Conservation (phyloP, 2,329 filamentous ascomycete species). For the Chrysosporium keratinophilum region DNA sequence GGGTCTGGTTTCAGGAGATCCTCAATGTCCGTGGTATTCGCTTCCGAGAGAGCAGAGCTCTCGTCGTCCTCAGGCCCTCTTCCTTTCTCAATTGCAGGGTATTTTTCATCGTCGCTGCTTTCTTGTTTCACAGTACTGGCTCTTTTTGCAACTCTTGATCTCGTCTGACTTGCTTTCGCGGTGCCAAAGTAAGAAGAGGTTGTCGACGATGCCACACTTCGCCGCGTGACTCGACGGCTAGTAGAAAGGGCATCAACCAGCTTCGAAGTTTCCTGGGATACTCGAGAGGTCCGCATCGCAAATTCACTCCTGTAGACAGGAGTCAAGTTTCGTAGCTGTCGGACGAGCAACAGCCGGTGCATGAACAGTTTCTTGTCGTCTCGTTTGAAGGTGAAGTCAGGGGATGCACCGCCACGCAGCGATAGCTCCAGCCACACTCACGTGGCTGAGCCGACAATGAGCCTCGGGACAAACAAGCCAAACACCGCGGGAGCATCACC, state of each 20-base stretch:
- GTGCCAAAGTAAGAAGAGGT: constrained; percentile 6
- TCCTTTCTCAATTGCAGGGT: neutral
- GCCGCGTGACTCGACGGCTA: constrained; percentile 24
- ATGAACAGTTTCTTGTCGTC: neutral
- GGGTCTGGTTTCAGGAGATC: constrained; percentile 37
- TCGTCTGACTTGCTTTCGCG: neutral
- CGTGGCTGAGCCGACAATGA: neutral
- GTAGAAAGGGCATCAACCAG: constrained; percentile 43
- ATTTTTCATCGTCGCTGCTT: constrained; percentile 18
- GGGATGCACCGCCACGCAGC: constrained; percentile 1
- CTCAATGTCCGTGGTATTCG: constrained; percentile 46
- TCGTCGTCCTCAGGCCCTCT: constrained; percentile 20
- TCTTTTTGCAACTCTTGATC: neutral
- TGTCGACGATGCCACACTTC: neutral
- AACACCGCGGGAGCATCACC: neutral
- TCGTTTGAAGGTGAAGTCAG: neutral
- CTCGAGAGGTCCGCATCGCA: constrained; percentile 48
- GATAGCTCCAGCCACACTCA: constrained; percentile 1
- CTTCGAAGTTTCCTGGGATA: constrained; percentile 50
- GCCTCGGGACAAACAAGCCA: constrained; percentile 8
- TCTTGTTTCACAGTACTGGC: constrained; percentile 27
- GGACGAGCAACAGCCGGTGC: neutral
- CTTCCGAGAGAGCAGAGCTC: constrained; percentile 28
- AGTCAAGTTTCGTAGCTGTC: neutral
- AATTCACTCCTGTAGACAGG: neutral